Conservation (phyloP, 805 yeast genomes). For the Saturnispora hagleri region DNA sequence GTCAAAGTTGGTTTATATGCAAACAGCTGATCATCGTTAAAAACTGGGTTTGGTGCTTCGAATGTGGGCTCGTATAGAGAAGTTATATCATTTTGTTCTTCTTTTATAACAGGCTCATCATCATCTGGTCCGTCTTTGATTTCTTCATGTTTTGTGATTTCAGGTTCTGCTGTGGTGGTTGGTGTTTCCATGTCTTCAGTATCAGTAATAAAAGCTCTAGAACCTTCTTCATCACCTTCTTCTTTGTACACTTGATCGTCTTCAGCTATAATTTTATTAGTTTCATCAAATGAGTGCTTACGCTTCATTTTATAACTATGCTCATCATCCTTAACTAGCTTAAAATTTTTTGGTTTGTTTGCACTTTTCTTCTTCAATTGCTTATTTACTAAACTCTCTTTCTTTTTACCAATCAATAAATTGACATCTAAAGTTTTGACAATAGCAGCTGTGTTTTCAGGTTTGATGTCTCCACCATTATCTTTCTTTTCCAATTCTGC, state of each 20-base stretch:
- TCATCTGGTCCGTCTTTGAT: not conserved
- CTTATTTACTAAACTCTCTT: conserved; percentile 34
- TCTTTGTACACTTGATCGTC: conserved; percentile 17
- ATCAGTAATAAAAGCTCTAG: conserved; percentile 14
- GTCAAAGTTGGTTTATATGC: conserved; percentile 37
- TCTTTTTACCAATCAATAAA: conserved; percentile 8
- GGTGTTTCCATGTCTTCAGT: conserved; percentile 13
- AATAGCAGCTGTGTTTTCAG: conserved; percentile 32
- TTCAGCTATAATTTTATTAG: conserved; percentile 18
- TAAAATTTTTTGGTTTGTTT: not conserved
- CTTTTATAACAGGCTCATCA: not conserved
- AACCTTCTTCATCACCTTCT: conserved; percentile 20
- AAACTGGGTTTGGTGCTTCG: conserved; percentile 46
- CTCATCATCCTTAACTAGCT: conserved; percentile 20
- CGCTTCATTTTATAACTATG: not conserved
- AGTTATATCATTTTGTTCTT: conserved; percentile 12
- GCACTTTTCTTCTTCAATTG: conserved; percentile 25
- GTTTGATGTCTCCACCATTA: not conserved
- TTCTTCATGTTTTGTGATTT: not conserved
- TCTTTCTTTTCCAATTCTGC: conserved; percentile 17
- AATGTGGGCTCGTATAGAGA: conserved; percentile 42
- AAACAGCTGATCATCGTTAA: conserved; percentile 30
- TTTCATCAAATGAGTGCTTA: conserved; percentile 10
- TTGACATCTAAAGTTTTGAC: conserved; percentile 11
- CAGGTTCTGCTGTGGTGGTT: conserved; percentile 1